A percentile compares a stretch with the other conserved stretches of the same genome.
Evolutionary conservation across 495 filamentous ascomycete species (phyloP).

Genomic region (Tuber borchii): DNA sequence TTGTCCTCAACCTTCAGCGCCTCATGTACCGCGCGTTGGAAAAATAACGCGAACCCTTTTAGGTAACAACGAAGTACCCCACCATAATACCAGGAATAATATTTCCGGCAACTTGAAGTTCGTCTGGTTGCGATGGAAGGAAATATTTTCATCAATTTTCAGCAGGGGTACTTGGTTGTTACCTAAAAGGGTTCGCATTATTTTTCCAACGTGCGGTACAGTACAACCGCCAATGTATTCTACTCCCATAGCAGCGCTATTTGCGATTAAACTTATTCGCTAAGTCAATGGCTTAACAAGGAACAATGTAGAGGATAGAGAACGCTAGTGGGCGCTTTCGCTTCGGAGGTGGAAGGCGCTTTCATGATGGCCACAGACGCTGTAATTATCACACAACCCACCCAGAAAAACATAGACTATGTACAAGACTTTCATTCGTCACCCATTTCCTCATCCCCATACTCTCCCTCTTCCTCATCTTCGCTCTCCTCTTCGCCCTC

Average conservation of each 20-base stretch:
- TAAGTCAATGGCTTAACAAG: neutral
- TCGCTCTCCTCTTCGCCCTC: slow-evolving; percentile 10
- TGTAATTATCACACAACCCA: neutral
- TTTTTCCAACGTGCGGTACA: no score
- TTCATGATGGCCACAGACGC: neutral
- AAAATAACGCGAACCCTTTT: no score
- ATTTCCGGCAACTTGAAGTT: no score
- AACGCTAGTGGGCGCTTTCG: neutral
- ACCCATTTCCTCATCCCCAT: slow-evolving; percentile 20
- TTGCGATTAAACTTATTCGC: neutral
- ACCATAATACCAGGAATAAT: no score
- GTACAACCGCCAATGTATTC: neutral
- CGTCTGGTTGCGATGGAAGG: no score
- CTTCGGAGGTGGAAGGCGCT: neutral
- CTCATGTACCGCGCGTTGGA: no score
- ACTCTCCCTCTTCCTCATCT: slow-evolving; percentile 16
- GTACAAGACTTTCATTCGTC: slow-evolving; percentile 25
- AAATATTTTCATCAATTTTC: no score
- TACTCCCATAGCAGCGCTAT: neutral
- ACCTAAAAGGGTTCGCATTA: no score
- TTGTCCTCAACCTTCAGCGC: no score
- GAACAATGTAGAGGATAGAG: neutral
- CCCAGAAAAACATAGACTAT: neutral
- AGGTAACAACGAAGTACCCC: no score
- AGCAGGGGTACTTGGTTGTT: no score